Conservation (phyloP, 805 yeast species). For the Metschnikowia santaceciliae region DNA sequence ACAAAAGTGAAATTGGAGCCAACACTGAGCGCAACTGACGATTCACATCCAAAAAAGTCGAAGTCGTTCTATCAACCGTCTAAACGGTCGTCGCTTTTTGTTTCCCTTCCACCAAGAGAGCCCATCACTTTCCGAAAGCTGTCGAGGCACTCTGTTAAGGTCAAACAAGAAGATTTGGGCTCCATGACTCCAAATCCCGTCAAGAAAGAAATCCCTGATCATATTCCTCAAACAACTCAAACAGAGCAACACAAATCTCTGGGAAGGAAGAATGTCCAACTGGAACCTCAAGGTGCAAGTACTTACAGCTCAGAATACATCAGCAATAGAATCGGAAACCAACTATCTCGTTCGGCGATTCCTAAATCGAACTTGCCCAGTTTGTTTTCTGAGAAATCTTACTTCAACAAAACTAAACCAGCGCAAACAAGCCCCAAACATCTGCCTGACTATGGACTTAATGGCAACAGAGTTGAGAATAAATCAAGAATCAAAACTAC, state of each 20-base stretch:
- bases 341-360: not conserved
- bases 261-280: not conserved
- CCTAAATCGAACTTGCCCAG: not conserved
- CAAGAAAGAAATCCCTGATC: not conserved
- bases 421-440: not conserved
- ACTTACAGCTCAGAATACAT: not conserved
- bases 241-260: not conserved
- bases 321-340: slow-evolving; percentile 1
- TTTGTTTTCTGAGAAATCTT: slow-evolving; percentile 2
- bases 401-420: slow-evolving; percentile 1
- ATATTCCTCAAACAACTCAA: not conserved
- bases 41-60: not conserved
- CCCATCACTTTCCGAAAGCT: slow-evolving; percentile 24
- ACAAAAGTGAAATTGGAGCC: slow-evolving; percentile 1
- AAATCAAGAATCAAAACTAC: not conserved
- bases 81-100: slow-evolving; percentile 31
- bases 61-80: slow-evolving; percentile 22
- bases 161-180: slow-evolving; percentile 3
- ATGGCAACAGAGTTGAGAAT: not conserved
- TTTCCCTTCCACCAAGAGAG: slow-evolving; percentile 36
- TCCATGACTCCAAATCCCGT: not conserved
- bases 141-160: slow-evolving; percentile 15
- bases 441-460: not conserved
- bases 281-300: not conserved
- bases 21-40: not conserved